These are phyloP conservation scores for Xeromyces bisporus DNA, from an alignment of 495 filamentous ascomycete genomes.

Conservation along the genomic window DNA sequence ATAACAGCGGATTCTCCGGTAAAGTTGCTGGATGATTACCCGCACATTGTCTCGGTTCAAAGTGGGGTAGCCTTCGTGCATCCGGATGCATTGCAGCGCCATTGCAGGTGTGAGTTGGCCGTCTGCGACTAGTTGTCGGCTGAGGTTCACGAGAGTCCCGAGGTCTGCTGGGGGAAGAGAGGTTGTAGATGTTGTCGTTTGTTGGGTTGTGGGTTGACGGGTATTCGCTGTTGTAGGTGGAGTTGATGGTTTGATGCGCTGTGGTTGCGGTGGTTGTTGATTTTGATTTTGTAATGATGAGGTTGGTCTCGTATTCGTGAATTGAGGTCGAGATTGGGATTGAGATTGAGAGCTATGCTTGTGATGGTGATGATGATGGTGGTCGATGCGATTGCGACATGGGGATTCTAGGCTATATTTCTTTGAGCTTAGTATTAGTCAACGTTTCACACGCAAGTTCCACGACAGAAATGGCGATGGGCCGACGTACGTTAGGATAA, in stretches of 20 bases:
- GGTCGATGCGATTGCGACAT: slow-evolving; percentile 88
- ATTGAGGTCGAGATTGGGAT: too few relatives aligned
- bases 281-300: too few relatives aligned
- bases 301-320: too few relatives aligned
- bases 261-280: too few relatives aligned
- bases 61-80: slow-evolving; percentile 47
- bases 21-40: slow-evolving; percentile 52
- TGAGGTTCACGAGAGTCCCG: slow-evolving; percentile 64
- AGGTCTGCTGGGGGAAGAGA: slow-evolving; percentile 62
- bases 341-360: too few relatives aligned
- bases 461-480: background rate
- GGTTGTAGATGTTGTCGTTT: slow-evolving; percentile 28
- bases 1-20: slow-evolving; percentile 76
- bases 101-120: slow-evolving; percentile 95
- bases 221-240: slow-evolving; percentile 23
- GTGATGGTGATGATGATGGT: too few relatives aligned
- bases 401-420: slow-evolving; percentile 83
- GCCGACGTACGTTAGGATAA: slow-evolving; percentile 77
- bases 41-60: slow-evolving; percentile 55
- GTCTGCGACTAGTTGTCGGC: slow-evolving; percentile 66
- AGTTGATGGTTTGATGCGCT: slow-evolving; percentile 29
- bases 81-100: slow-evolving; percentile 72
- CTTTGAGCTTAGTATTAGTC: too few relatives aligned
- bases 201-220: too few relatives aligned
- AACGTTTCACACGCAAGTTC: background rate